Percentiles rank a stretch among this genome's conserved stretches.
phyloP scores from a whole-genome alignment of 1,284 basidiomycete genomes.

The Leccinum cinnamomeum region DNA sequence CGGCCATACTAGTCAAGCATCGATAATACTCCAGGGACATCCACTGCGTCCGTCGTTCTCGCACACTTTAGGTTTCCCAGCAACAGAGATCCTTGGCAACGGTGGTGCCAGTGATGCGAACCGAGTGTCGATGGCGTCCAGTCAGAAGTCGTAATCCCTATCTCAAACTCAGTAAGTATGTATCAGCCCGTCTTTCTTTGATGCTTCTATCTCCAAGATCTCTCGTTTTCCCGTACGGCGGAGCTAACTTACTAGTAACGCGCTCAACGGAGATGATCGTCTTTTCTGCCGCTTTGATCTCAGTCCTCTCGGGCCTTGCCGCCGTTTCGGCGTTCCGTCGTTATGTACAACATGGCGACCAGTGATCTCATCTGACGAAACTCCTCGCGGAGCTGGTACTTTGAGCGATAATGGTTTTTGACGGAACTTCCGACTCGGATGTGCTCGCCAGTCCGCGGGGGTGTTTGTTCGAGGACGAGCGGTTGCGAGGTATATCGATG shows the following conservation, averaged over 20 bases:
- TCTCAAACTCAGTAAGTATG: neutral
- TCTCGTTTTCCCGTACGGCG: neutral
- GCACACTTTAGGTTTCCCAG: conserved; percentile 1
- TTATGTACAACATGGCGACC: neutral
- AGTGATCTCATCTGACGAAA: neutral
- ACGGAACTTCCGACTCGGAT: conserved; percentile 13
- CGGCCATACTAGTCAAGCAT: neutral
- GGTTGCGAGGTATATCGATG: neutral
- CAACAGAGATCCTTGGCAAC: neutral
- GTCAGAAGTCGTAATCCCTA: neutral
- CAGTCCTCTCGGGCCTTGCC: neutral
- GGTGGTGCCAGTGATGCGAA: neutral
- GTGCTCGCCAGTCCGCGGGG: conserved; percentile 16
- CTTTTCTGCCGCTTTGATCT: neutral
- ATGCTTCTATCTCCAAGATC: neutral
- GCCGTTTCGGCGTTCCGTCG: neutral
- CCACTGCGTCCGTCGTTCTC: conserved; percentile 6
- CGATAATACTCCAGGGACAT: conserved; percentile 1
- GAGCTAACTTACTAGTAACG: neutral
- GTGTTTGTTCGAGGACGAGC: neutral
- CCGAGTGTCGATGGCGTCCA: neutral
- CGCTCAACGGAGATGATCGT: neutral
- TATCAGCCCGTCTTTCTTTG: neutral
- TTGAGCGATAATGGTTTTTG: conserved; percentile 7
- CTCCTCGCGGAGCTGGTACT: neutral